Conservation (phyloP, 208 protist genomes). For the Acanthamoeba castellanii region DNA sequence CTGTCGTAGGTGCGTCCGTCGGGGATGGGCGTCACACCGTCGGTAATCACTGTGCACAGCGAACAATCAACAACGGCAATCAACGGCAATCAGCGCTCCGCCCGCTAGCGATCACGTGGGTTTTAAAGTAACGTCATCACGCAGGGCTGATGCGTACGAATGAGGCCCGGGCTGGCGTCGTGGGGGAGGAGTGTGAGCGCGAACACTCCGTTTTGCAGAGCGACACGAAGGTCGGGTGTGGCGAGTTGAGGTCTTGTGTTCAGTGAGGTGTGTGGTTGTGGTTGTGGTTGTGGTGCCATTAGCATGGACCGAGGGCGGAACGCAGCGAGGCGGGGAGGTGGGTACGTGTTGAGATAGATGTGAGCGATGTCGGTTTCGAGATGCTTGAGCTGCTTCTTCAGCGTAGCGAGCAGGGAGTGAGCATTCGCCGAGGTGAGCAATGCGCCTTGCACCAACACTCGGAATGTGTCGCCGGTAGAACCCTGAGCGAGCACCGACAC, state of each 20-base stretch:
- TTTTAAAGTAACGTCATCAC: background rate
- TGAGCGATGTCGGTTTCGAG: conserved; percentile 46
- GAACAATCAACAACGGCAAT: background rate
- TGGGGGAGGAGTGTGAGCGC: conserved; percentile 48
- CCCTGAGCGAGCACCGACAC: conserved; percentile 68
- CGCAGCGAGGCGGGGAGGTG: background rate
- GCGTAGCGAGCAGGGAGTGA: conserved; percentile 3
- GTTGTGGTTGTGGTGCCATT: background rate
- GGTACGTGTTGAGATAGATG: conserved; percentile 54
- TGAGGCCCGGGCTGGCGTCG: conserved; percentile 40
- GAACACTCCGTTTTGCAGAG: conserved; percentile 73
- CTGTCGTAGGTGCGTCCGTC: conserved; percentile 62
- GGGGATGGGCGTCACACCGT: conserved; percentile 50
- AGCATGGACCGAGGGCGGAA: background rate
- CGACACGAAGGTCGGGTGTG: conserved; percentile 45
- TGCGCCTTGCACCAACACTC: conserved; percentile 38
- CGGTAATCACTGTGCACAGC: conserved; percentile 51
- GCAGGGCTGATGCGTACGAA: background rate
- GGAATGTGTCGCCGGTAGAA: conserved; percentile 18
- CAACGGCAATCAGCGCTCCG: no score
- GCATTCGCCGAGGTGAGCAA: conserved; percentile 56
- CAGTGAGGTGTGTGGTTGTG: background rate
- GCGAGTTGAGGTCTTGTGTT: background rate
- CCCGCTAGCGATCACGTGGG: no score
- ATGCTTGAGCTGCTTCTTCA: conserved; percentile 66